Base-by-base conservation (phyloP, 2,329 filamentous ascomycete species). In the Cladophialophora yegresii region DNA sequence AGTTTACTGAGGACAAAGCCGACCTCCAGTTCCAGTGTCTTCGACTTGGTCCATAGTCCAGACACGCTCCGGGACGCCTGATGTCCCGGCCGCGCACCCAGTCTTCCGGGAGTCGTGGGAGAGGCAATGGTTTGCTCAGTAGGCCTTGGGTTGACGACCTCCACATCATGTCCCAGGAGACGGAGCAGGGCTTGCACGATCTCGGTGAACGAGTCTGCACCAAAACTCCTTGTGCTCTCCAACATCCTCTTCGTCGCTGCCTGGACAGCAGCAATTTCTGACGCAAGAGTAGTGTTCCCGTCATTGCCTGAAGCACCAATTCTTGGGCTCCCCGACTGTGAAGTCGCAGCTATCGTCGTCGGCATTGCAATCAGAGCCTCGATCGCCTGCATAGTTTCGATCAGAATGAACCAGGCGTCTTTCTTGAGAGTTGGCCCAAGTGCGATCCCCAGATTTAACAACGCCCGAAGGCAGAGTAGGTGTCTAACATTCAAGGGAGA, bases 391-490 rank as follows among this genome's bases (percentile, higher is more conserved):
- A 99, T 79, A 0, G 93, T 96, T 72, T 96, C 93, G 1, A 99
- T 83, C 16, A 99, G 83, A 63, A 99, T 98, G 1, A 87, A 88
- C 91, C 96, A 99, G 0, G 93, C 75, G 63, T 73, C 90, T 13
- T 84, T 82, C 40, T 90, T 88, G 0, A 99, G 82, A 0, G 92
- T 96, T 2, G 95, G 92, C 0, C 95, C 95, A 0, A 99, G 79
- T 2, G 95, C 95, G 72, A 98, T 99, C 1, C 95, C 95, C 3
- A 99, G 79, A 71, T 99, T 99, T n/a, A 99, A 80, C 16, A 99
- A 82, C 32, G 95, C 95, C 72, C 96, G 84, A 50, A 99, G 80
- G 72, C 95, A 99, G 1, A 98, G 81, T 3, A 99, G 80, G 73
- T 99, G 98, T 7, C 95, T 85, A 2, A 92, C 93, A 69, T 92